phyloP scores from a whole-genome alignment of 2,329 filamentous ascomycete genomes.

The Thielaviopsis musarum region DNA sequence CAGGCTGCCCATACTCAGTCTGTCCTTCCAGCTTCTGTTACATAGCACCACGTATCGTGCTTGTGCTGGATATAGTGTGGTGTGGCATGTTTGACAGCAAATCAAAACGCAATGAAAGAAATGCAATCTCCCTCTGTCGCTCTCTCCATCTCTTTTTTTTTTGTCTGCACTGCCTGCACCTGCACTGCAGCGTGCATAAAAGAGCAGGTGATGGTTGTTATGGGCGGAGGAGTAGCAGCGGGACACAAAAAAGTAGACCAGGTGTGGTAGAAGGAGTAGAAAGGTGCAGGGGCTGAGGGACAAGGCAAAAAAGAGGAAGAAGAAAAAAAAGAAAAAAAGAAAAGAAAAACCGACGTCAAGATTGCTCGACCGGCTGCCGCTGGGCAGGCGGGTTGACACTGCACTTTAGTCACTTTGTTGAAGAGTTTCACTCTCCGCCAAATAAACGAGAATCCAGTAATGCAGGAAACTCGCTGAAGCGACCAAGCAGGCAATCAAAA shows the following conservation, averaged over 20 bases:
- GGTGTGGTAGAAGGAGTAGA: background rate
- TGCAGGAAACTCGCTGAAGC: background rate
- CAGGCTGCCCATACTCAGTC: background rate
- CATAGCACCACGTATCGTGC: background rate
- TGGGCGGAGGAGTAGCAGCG: background rate
- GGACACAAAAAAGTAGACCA: background rate
- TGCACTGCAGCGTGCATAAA: background rate
- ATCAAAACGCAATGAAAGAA: background rate
- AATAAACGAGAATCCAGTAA: background rate
- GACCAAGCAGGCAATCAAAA: background rate
- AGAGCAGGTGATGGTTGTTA: background rate
- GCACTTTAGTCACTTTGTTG: background rate
- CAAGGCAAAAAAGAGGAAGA: background rate
- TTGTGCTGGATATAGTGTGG: background rate
- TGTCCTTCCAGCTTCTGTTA: background rate
- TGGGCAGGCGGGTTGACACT: background rate
- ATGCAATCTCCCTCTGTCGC: background rate
- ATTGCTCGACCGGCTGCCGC: background rate
- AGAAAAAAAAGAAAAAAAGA: background rate
- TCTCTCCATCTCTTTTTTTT: background rate
- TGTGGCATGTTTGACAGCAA: background rate
- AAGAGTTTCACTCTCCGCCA: background rate
- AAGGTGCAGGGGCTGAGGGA: background rate
- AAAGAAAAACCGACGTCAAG: background rate
- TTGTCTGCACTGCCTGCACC: background rate